phyloP scores from a whole-genome alignment of 257 asterid species.

The Penstemon eatonii region DNA sequence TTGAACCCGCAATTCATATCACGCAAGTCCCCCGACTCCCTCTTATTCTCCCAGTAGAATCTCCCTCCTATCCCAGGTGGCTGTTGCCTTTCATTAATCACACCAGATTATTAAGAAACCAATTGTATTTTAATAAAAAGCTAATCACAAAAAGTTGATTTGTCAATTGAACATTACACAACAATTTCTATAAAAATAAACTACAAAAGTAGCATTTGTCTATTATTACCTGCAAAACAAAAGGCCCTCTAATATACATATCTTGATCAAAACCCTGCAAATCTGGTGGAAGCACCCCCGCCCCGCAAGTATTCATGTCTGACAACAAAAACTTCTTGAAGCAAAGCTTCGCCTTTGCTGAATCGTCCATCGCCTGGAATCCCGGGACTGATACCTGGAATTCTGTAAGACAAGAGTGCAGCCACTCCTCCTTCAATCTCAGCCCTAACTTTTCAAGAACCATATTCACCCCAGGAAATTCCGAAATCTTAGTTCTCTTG shows the following conservation, averaged over 20 bases:
- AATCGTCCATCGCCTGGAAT: slow-evolving; percentile 51
- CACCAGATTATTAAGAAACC: background rate
- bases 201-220: background rate
- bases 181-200: background rate
- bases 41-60: background rate
- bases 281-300: slow-evolving; percentile 71
- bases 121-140: background rate
- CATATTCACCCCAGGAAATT: slow-evolving; percentile 43
- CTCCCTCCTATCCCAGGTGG: background rate
- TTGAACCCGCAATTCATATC: background rate
- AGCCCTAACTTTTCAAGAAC: slow-evolving; percentile 60
- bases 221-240: slow-evolving; percentile 75
- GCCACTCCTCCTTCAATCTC: slow-evolving; percentile 64
- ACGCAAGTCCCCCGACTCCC: background rate
- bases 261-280: slow-evolving; percentile 59
- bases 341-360: slow-evolving; percentile 77
- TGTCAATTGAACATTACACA: background rate
- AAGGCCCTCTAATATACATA: slow-evolving; percentile 76
- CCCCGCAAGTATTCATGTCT: slow-evolving; percentile 83
- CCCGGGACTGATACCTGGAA: slow-evolving; percentile 48
- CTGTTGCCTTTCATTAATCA: background rate
- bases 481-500: slow-evolving; percentile 27
- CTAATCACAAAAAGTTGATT: background rate
- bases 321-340: slow-evolving; percentile 66
- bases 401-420: slow-evolving; percentile 63